Conservation (phyloP, 192 early-diverging fungal species). For the Gigaspora rosea region DNA sequence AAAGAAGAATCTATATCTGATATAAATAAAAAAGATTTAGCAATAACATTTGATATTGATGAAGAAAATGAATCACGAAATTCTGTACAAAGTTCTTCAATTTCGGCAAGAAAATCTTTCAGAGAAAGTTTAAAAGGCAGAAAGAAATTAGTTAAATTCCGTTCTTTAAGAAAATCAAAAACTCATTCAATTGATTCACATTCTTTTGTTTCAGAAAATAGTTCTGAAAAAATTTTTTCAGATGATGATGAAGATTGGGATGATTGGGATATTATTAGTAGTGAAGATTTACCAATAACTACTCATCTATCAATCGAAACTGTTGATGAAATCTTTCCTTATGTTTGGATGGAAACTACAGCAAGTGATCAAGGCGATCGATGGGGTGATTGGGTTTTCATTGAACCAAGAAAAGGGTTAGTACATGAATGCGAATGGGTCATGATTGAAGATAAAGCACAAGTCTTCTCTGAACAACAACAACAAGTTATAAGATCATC, state of each 20-base stretch:
- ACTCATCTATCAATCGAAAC: slow-evolving; percentile 33
- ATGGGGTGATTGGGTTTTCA: slow-evolving; percentile 34
- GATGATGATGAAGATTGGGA: slow-evolving; percentile 6
- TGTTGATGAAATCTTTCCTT: slow-evolving; percentile 33
- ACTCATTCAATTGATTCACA: not conserved
- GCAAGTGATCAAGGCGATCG: not conserved
- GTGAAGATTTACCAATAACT: slow-evolving; percentile 18
- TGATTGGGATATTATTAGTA: slow-evolving; percentile 25
- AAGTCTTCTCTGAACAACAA: slow-evolving; percentile 11
- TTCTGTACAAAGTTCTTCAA: not conserved
- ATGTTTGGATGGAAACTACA: slow-evolving; percentile 33
- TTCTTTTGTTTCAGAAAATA: not conserved
- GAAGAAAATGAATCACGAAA: not conserved
- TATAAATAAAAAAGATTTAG: no score
- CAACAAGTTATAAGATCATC: not conserved
- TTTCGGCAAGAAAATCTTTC: not conserved
- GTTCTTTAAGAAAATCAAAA: not conserved
- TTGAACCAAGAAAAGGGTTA: slow-evolving; percentile 31
- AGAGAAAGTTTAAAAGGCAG: not conserved
- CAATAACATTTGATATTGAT: not conserved
- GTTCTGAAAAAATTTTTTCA: not conserved
- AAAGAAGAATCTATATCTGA: not conserved
- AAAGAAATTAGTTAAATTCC: slow-evolving; percentile 10
- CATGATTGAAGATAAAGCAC: slow-evolving; percentile 32
- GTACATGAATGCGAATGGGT: slow-evolving; percentile 33